These are phyloP conservation scores for Lasiodiplodia gonubiensis DNA, from an alignment of 2,329 filamentous ascomycete genomes.

Conservation along the genomic window DNA sequence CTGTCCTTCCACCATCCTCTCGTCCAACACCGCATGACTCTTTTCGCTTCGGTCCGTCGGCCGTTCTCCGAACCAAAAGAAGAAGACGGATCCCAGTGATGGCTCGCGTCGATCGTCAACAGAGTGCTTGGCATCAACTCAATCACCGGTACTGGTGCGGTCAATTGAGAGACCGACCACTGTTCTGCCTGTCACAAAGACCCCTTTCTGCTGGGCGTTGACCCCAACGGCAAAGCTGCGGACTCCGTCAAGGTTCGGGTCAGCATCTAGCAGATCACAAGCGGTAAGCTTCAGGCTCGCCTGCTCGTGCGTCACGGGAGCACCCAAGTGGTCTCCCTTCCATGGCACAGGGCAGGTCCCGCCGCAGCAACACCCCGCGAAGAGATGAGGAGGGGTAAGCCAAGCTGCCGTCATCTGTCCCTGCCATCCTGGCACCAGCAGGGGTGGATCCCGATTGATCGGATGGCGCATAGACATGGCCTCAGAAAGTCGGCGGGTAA, in stretches of 20 bases:
- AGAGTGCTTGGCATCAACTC: constrained; percentile 14
- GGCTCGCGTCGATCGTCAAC: constrained; percentile 5
- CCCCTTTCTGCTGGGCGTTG: neutral
- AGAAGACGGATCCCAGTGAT: constrained; percentile 10
- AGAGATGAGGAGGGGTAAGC: neutral
- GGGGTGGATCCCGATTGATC: neutral
- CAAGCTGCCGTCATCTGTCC: neutral
- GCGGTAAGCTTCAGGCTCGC: constrained; percentile 3
- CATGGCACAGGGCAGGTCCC: neutral
- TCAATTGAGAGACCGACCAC: neutral
- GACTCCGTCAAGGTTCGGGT: neutral
- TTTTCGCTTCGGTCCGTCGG: constrained; percentile 2
- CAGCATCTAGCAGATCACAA: constrained; percentile 3
- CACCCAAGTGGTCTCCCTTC: neutral
- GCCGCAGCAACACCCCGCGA: neutral
- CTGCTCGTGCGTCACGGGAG: neutral
- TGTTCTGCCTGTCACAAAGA: neutral
- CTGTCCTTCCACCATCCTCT: constrained; percentile 13
- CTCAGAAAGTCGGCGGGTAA: neutral
- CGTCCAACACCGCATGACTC: constrained; percentile 18
- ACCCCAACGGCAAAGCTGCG: neutral
- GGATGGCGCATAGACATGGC: neutral
- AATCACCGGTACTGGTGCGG: neutral
- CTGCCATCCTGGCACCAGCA: neutral
- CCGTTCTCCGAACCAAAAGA: constrained; percentile 1